These are phyloP conservation scores for Magnolia sinica DNA, from an alignment of 164 flowering plant genomes.

Conservation along the genomic window DNA sequence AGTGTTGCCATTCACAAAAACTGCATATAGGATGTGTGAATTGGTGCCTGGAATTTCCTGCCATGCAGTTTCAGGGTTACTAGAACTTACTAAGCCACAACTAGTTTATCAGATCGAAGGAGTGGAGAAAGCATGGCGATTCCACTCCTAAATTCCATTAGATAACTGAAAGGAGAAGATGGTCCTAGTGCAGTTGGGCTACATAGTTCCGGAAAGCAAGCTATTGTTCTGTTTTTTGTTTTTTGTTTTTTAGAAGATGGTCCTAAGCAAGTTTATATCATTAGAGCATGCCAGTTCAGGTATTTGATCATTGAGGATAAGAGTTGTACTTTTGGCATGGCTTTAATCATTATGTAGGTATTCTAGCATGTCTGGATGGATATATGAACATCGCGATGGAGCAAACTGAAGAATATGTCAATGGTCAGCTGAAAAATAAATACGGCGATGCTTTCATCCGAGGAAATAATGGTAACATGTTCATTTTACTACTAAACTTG, in stretches of 20 bases:
- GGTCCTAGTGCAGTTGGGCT: no score
- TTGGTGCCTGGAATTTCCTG: background rate
- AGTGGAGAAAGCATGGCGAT: no score
- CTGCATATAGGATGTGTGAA: background rate
- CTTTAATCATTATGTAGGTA: slow-evolving; percentile 49
- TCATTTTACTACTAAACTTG: background rate
- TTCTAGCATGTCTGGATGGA: slow-evolving; percentile 93
- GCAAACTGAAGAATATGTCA: slow-evolving; percentile 97
- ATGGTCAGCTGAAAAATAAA: slow-evolving; percentile 94
- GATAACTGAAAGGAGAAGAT: no score
- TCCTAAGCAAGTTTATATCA: background rate
- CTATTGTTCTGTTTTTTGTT: no score
- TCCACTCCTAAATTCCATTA: no score
- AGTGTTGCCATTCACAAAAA: no score
- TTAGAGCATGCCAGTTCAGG: background rate
- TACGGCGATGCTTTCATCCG: slow-evolving; percentile 99
- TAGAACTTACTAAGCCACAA: background rate
- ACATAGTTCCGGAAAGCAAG: no score
- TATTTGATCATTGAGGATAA: background rate
- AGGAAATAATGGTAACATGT: slow-evolving; percentile 80
- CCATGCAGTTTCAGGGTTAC: background rate
- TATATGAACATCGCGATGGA: slow-evolving; percentile 99
- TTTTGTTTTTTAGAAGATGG: no score
- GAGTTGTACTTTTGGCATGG: background rate
- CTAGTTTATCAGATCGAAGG: background rate